Percentiles rank a stretch among this genome's conserved stretches.
Conservation (phyloP, 306 rosid species). For the Corylus avellana region DNA sequence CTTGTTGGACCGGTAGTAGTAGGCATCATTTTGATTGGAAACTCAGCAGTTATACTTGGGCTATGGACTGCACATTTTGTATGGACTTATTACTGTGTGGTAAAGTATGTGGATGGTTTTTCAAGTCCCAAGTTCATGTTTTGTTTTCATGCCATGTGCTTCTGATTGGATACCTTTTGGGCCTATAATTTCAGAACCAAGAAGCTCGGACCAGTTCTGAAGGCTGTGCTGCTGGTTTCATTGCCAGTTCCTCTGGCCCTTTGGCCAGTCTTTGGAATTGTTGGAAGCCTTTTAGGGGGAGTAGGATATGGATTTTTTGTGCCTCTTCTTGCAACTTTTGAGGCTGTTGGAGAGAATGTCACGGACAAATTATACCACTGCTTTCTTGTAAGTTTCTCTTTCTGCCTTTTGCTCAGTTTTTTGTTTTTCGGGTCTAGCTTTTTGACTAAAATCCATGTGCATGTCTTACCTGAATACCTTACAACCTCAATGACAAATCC, state of each 20-base stretch:
- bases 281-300: constrained; percentile 73
- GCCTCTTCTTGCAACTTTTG: constrained; percentile 81
- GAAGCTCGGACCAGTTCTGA: constrained; percentile 64
- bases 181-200: constrained; percentile 54
- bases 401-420: constrained; percentile 20
- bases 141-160: background rate
- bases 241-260: constrained; percentile 66
- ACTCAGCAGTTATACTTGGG: constrained; percentile 58
- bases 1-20: constrained; percentile 53
- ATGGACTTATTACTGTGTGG: constrained; percentile 70
- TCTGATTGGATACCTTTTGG: constrained; percentile 1
- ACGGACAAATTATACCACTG: constrained; percentile 58
- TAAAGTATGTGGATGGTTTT: constrained; percentile 36
- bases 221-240: constrained; percentile 48
- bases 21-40: constrained; percentile 52
- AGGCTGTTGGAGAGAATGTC: constrained; percentile 57
- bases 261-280: constrained; percentile 59
- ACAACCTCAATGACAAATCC: too few relatives aligned
- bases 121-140: background rate
- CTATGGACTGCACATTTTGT: constrained; percentile 75
- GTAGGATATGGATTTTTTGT: constrained; percentile 73
- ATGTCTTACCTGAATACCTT: background rate
- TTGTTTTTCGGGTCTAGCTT: background rate
- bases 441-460: background rate
- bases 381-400: constrained; percentile 48